A percentile compares a stretch with the other conserved stretches of the same genome.
Evolutionary conservation across 83 land plant species (phyloP).

Genomic region (Diphasiastrum complanatum): DNA sequence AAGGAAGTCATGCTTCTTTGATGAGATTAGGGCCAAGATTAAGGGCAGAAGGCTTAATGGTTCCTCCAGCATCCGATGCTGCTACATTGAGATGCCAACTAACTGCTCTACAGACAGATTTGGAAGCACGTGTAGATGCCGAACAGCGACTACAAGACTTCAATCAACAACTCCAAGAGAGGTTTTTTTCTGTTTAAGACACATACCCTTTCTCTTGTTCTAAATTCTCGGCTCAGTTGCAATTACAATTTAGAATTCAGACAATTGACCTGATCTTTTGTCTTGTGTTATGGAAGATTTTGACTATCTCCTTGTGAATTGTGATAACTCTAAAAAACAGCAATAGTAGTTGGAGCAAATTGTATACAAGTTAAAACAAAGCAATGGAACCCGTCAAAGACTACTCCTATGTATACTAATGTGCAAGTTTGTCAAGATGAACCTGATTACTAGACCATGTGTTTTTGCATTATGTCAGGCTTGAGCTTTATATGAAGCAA

Average conservation of each 20-base stretch:
- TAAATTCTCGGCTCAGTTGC: not conserved
- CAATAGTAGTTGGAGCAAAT: no score
- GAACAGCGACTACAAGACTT: slow-evolving; percentile 26
- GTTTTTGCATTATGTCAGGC: not conserved
- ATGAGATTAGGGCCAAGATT: slow-evolving; percentile 22
- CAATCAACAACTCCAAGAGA: slow-evolving; percentile 31
- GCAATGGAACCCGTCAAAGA: no score
- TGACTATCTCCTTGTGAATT: no score
- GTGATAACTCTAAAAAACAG: no score
- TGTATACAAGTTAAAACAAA: no score
- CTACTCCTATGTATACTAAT: no score
- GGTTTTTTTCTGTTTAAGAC: slow-evolving; percentile 9
- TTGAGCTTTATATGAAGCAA: slow-evolving; percentile 16
- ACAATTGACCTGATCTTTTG: no score
- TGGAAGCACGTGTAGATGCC: slow-evolving; percentile 31
- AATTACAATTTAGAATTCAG: no score
- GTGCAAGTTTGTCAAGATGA: no score
- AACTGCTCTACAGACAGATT: slow-evolving; percentile 19
- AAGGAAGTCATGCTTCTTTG: slow-evolving; percentile 4
- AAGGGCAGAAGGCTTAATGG: slow-evolving; percentile 28
- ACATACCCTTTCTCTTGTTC: not conserved
- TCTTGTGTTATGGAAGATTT: no score
- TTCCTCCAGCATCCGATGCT: slow-evolving; percentile 30
- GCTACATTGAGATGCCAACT: slow-evolving; percentile 29
- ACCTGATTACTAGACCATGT: not conserved